Base-by-base conservation (phyloP, 768 basidiomycete genomes). In the Antrodiella citrinella region DNA sequence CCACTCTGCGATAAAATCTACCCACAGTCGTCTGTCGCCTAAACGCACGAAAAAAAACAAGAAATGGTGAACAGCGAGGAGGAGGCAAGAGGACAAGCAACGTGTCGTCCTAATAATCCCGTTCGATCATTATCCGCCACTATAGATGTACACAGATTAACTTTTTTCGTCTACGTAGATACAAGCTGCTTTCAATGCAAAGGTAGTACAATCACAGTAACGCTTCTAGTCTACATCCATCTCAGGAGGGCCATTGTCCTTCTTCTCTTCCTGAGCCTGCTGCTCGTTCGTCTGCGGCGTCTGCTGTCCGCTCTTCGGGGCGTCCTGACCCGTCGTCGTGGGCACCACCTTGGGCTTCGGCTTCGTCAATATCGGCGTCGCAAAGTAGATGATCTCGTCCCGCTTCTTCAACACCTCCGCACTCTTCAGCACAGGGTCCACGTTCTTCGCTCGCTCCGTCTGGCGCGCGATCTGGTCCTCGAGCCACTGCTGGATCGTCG, bases 401-500 rank as follows among this genome's bases (percentile, higher is more conserved):
- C 82, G 75, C 78, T 86, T 90, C 86, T 94, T 93, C 68, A 72
- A 64, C 56, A 96, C 86, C 66, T 98, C 92, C 51, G 73, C 82
- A 45, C 73, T 77, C 51, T 77, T 91, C 66, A 98, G 67, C 52
- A 91, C 78, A 21, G 92, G 86, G 64, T 94, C 85, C 49, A 84
- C 81, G 64, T 89, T 86, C 83, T 96, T 95, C 65, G 86, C 70
- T 49, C 84, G 74, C 75, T 98, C 95, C 5, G 78, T 75, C 76
- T 98, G 96, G 58, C 84, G 73, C 53, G 81, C 84, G 52, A 81
- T 80, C 75, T 88, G 80, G 74, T 99, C 94, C 62, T 96, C 90
- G 50, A 99, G 77, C 96, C 95, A 98, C 70, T 96, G 89, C 69
- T 91, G 86, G 35, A 86, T 72, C 9, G 83, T 91, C 47, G 89